phyloP scores from a whole-genome alignment of 805 yeast species.

The Wickerhamomyces strasburgensis region DNA sequence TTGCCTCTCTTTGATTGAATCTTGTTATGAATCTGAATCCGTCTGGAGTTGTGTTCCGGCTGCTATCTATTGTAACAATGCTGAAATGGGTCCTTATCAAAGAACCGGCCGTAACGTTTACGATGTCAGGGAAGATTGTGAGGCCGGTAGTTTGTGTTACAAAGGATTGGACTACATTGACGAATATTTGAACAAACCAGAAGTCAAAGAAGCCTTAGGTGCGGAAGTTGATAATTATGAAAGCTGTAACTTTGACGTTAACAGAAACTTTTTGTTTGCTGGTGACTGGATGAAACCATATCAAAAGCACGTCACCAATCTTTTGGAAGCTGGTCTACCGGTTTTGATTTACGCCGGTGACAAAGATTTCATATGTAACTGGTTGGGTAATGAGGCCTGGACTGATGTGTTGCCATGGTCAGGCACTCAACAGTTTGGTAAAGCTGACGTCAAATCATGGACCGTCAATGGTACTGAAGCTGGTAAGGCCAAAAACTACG shows the following conservation, averaged over 20 bases:
- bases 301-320: conserved; percentile 65
- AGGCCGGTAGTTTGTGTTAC: conserved; percentile 70
- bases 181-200: conserved; percentile 68
- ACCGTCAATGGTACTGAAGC: conserved; percentile 44
- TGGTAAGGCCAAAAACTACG: conserved; percentile 65
- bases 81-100: conserved; percentile 75
- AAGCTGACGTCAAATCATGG: conserved; percentile 43
- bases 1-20: conserved; percentile 68
- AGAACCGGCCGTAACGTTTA: conserved; percentile 87
- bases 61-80: conserved; percentile 80
- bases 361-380: conserved; percentile 93
- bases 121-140: conserved; percentile 81
- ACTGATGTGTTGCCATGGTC: conserved; percentile 68
- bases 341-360: conserved; percentile 93
- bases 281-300: conserved; percentile 95
- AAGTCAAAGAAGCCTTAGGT: conserved; percentile 78
- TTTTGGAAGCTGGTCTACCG: conserved; percentile 71
- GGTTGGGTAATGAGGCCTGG: conserved; percentile 94
- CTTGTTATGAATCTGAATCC: conserved; percentile 72
- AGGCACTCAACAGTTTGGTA: conserved; percentile 47
- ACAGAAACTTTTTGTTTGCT: conserved; percentile 72
- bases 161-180: conserved; percentile 71
- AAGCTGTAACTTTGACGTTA: conserved; percentile 74
- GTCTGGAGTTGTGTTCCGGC: conserved; percentile 92
- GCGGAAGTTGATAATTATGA: conserved; percentile 79